These are phyloP conservation scores for Hordeum pubiflorum DNA, from an alignment of 202 grass and related monocot genomes.

Conservation along the genomic window DNA sequence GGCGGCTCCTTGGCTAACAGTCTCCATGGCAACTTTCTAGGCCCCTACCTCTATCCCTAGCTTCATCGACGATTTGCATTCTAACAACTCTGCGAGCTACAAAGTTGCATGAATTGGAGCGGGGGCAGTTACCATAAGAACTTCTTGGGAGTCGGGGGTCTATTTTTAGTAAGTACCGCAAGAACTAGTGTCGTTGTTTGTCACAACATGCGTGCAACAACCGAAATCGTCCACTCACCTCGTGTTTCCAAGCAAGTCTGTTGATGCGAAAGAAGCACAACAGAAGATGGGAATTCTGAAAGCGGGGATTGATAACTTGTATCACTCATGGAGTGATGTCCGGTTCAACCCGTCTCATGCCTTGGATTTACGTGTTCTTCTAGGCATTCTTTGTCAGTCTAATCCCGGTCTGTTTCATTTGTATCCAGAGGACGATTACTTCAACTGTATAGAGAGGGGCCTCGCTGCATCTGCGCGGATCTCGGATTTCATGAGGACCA, in stretches of 20 bases:
- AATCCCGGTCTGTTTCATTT: not conserved
- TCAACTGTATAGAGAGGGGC: conserved; percentile 67
- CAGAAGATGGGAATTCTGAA: conserved; percentile 51
- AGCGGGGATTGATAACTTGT: conserved; percentile 58
- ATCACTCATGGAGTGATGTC: conserved; percentile 64
- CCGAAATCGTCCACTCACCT: conserved; percentile 71
- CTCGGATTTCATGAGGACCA: conserved; percentile 71
- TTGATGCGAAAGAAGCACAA: conserved; percentile 22
- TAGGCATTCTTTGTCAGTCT: too few relatives aligned
- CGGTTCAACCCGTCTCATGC: not conserved
- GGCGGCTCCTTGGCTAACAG: too few relatives aligned
- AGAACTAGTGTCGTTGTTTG: not conserved
- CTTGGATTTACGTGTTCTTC: not conserved
- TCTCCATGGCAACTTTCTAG: too few relatives aligned
- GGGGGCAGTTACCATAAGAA: too few relatives aligned
- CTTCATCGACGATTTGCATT: too few relatives aligned
- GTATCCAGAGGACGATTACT: conserved; percentile 48
- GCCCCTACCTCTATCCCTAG: too few relatives aligned
- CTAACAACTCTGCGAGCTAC: too few relatives aligned
- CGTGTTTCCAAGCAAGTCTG: conserved; percentile 62
- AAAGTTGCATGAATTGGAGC: too few relatives aligned
- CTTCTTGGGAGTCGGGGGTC: too few relatives aligned
- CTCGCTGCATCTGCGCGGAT: conserved; percentile 53
- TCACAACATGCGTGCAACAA: conserved; percentile 53
- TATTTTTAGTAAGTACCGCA: too few relatives aligned